These are phyloP conservation scores for Penicillium brasilianum DNA, from an alignment of 2,329 filamentous ascomycete species.

Conservation along the genomic window DNA sequence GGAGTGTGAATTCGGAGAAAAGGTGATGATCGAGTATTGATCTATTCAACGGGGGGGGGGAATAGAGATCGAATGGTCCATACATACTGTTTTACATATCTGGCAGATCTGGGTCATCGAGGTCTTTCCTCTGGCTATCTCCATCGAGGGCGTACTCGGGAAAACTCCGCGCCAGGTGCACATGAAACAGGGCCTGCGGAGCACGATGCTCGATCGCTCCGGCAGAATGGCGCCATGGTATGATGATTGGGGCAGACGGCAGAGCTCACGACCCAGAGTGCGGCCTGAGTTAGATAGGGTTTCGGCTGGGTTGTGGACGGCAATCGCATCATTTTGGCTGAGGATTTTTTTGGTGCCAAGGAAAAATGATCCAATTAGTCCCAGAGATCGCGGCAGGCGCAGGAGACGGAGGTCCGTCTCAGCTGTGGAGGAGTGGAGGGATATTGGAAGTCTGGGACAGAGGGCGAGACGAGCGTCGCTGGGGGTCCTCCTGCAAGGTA, in stretches of 20 bases:
- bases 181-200: neutral
- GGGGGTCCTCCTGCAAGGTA: neutral
- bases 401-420: slow-evolving; percentile 6
- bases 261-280: neutral
- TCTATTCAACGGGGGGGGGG: neutral
- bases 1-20: slow-evolving; percentile 6
- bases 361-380: neutral
- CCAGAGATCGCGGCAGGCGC: slow-evolving; percentile 5
- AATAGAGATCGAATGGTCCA: neutral
- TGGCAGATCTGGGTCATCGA: neutral
- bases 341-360: neutral
- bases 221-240: neutral
- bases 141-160: neutral
- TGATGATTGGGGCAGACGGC: slow-evolving; percentile 2
- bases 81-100: no score
- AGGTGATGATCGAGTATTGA: slow-evolving; percentile 12
- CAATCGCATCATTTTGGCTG: neutral
- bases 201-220: neutral
- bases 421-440: neutral
- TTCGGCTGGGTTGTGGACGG: slow-evolving; percentile 4
- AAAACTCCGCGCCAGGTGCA: neutral
- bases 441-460: neutral
- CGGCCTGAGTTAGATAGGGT: slow-evolving; percentile 9
- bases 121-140: neutral
- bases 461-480: neutral